Evolutionary conservation across 805 yeast genomes (phyloP).

Genomic region (Candida nonsorbophila): DNA sequence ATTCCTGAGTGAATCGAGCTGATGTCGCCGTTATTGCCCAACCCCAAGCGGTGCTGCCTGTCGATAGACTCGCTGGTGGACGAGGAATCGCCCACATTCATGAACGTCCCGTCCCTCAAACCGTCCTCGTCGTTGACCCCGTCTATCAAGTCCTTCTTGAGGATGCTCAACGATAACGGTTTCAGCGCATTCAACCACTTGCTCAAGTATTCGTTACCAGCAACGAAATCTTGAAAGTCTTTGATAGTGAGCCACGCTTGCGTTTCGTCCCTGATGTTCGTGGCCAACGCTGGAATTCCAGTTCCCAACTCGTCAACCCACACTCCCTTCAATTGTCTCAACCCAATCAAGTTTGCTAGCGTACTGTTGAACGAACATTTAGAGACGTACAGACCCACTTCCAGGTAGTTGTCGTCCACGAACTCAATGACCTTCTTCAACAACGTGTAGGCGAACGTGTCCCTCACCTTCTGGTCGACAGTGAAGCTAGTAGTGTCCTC

Average conservation of each 20-base stretch:
- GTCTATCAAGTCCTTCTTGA: constrained; percentile 1
- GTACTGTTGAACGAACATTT: too few species aligned
- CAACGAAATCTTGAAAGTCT: constrained; percentile 20
- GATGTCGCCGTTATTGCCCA: constrained; percentile 38
- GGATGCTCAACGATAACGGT: constrained; percentile 12
- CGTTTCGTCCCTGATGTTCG: too few species aligned
- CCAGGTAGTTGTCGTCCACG: constrained; percentile 24
- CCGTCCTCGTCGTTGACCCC: constrained; percentile 1
- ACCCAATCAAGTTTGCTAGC: too few species aligned
- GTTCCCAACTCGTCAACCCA: too few species aligned
- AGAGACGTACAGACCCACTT: too few species aligned
- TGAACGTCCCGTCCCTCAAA: too few species aligned
- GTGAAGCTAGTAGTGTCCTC: constrained; percentile 1
- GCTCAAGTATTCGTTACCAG: constrained; percentile 19
- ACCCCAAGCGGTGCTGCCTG: constrained; percentile 14
- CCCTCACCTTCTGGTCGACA: constrained; percentile 14
- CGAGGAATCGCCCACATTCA: constrained; percentile 6
- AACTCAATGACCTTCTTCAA: constrained; percentile 18
- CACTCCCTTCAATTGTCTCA: too few species aligned
- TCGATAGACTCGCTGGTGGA: constrained; percentile 5
- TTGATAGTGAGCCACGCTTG: constrained; percentile 11
- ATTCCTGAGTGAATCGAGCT: constrained; percentile 36
- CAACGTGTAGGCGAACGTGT: constrained; percentile 27
- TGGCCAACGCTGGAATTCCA: too few species aligned
- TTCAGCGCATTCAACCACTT: constrained; percentile 27